Conservation (phyloP, 129 eudicot genomes). For the Gnaphalium uliginosum region DNA sequence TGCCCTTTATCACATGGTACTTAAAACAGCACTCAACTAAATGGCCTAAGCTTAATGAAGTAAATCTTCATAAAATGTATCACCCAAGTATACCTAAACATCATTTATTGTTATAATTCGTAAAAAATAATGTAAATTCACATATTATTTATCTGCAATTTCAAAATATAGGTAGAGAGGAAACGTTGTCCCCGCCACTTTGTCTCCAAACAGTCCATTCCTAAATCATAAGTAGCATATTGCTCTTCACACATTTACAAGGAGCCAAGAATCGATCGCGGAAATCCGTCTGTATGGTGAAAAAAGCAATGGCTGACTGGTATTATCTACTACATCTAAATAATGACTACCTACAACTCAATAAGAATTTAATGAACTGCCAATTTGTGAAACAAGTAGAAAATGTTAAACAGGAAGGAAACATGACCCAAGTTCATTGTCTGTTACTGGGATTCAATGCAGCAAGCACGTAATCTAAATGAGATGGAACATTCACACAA, state of each 20-base stretch:
- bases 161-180: background rate
- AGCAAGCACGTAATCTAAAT: background rate
- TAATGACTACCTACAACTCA: too few species aligned
- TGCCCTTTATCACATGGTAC: background rate
- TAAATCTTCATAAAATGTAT: background rate
- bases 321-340: background rate
- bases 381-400: background rate
- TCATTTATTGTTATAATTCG: background rate
- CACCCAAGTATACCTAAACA: background rate
- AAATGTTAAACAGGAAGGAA: background rate
- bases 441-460: background rate
- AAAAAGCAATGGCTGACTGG: background rate
- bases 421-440: background rate
- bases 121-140: background rate
- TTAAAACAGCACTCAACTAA: background rate
- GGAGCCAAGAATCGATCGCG: background rate
- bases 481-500: too few species aligned
- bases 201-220: background rate
- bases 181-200: background rate
- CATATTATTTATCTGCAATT: background rate
- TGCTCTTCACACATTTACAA: background rate
- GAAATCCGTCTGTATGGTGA: background rate
- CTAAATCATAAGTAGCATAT: background rate
- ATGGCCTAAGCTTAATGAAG: constrained; percentile 6
- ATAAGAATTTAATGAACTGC: background rate